Evolutionary conservation across 257 asterid species (phyloP), one percentile per base, ranked within the genome.

Genomic region (Fraxinus anomala): DNA sequence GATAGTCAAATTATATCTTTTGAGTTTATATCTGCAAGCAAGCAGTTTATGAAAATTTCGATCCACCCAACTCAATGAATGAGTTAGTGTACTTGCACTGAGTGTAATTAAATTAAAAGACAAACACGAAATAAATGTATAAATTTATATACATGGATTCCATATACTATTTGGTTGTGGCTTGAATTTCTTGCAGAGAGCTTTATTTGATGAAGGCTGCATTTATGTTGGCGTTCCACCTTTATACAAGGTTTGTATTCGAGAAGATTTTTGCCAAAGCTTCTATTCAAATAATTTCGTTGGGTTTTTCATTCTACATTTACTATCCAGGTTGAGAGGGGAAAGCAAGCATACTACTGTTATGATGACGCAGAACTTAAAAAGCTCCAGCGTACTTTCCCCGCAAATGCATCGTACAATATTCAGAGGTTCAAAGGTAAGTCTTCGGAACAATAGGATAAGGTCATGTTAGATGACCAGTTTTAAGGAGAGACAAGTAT

Each of bases 161-260:
- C 44, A 73, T 83, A 56, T 76, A 49, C 80, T 68, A 54, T 61
- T 75, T 84, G 70, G 68, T 80, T 81, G 28, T 36, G 72, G 77
- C 30, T 84, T 75, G 78, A 68, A 78, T 74, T 86, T 76, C 56
- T 72, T 88, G 91, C 93, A 96, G 99, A 90, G 85, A 88, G 89
- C 99, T 76, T 87, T 96, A 82, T 96, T 96, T 71, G 99, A 96
- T 42, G 98, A 87, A 85, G 99, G 99, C 56, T 92, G 88, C 83
- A 93, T 96, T 79, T 96, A 96, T 56, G 99, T 96, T 78, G 99
- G 98, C 49, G 99, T 96, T 83, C 98, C 99, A 72, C 99, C 99
- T 80, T 81, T 96, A 66, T 96, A 91, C 72, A 96, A 96, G 99
- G 99, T 93, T 66, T 84, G 83, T 81, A 68, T 59, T 70, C 54